Evolutionary conservation across 805 yeast genomes (phyloP), one percentile per base, ranked within the genome.

Genomic region (Wickerhamia fluorescens): DNA sequence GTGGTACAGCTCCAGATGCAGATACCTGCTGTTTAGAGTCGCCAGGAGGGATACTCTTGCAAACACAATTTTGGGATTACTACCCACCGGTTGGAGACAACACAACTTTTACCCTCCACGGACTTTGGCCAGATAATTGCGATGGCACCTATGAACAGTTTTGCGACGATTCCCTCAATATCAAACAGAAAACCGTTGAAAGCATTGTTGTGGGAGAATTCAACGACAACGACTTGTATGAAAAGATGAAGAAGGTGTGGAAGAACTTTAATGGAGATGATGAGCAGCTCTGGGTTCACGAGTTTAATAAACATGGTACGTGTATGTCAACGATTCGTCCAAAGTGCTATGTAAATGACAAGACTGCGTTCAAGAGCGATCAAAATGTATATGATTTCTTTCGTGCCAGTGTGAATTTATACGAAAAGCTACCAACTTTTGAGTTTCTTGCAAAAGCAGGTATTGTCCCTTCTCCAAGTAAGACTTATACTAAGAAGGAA

Each of bases 21-120:
- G 39, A 37, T 30, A 28, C 73, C 3, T 88, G 96, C 49, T 88
- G 96, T 56, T 84, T 78, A 51, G 95, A 87, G 48, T 71, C 73
- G 27, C 88, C 88, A 7, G 89, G 94, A 26, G 96, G 96, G 5
- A 66, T 85, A 10, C 61, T 88, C 20, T 55, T 88, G 29, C 82
- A 75, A 49, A 83, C 96, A 0, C 97, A 88, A 50, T 87, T 88
- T 58, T 88, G 96, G 96, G 94, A 88, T 55, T 82, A 80, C 48
- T 56, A 62, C 35, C 88, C 92, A 1, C 35, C 84, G 1, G 62
- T 75, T 28, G 92, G 92, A 4, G 84, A 85, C 2, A 58, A 67
- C 22, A 74, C 82, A 30, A 57, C 71, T 35, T 86, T 82, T 59
- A 85, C 95, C 1, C 56, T 82, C 20, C 95, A 85, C 51, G 95